phyloP scores from a whole-genome alignment of 2,329 filamentous ascomycete species.

The Sclerotinia borealis region DNA sequence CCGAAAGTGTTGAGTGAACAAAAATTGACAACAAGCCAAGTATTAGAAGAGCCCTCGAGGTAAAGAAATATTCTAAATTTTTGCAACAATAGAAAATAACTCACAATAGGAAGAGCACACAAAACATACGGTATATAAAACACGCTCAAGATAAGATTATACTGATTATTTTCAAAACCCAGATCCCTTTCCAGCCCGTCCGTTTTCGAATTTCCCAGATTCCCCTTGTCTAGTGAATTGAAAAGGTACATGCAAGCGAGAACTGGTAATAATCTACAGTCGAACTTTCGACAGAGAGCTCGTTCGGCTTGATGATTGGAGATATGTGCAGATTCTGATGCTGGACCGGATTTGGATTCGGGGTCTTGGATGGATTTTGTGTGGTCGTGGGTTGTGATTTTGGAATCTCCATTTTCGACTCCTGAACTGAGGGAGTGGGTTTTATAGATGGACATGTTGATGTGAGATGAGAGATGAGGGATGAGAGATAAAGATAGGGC shows the following conservation, averaged over 20 bases:
- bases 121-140: slow-evolving; percentile 73
- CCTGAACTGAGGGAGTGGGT: neutral
- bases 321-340: neutral
- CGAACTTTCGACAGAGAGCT: slow-evolving; percentile 37
- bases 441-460: neutral
- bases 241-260: slow-evolving; percentile 40
- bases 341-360: neutral
- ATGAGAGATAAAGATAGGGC: neutral
- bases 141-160: slow-evolving; percentile 63
- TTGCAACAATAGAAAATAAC: too few relatives aligned
- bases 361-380: slow-evolving; percentile 1
- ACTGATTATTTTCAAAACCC: slow-evolving; percentile 54
- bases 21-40: neutral
- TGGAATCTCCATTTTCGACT: neutral
- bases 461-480: neutral
- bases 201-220: slow-evolving; percentile 52
- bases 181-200: slow-evolving; percentile 40
- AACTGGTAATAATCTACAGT: slow-evolving; percentile 38
- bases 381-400: neutral
- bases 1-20: neutral
- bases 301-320: slow-evolving; percentile 11
- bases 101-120: slow-evolving; percentile 55
- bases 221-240: slow-evolving; percentile 45
- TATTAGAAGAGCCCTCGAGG: neutral
- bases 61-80: neutral